Evolutionary conservation across 768 basidiomycete genomes (phyloP).

Genomic region (Sarcodon sp.): DNA sequence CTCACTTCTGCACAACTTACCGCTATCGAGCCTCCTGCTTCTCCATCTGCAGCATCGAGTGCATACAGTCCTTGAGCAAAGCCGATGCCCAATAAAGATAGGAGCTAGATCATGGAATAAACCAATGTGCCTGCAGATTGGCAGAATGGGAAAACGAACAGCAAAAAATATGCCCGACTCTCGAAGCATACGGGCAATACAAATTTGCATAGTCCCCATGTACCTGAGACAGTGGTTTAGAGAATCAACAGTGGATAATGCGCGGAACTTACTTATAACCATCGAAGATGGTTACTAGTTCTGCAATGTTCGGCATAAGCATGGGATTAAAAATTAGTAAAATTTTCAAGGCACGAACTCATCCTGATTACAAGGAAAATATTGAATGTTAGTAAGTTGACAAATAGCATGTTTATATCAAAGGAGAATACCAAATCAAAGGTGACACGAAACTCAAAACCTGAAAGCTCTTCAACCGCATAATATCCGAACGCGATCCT

Average conservation of each 20-base stretch:
- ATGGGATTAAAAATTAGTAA: not conserved
- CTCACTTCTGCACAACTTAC: constrained; percentile 21
- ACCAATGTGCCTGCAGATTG: not conserved
- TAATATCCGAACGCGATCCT: constrained; percentile 16
- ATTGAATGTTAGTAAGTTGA: not conserved
- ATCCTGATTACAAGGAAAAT: constrained; percentile 36
- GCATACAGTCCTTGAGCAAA: constrained; percentile 85
- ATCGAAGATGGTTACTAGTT: constrained; percentile 70
- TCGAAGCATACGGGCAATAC: constrained; percentile 83
- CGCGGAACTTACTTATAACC: constrained; percentile 53
- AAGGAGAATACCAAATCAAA: constrained; percentile 60
- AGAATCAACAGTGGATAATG: not conserved
- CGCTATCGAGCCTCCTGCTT: constrained; percentile 33
- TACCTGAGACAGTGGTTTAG: constrained; percentile 29
- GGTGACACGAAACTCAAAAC: constrained; percentile 81
- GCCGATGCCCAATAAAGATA: constrained; percentile 73
- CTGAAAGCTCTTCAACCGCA: constrained; percentile 62
- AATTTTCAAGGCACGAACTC: constrained; percentile 36
- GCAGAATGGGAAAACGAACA: constrained; percentile 24
- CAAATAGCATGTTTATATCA: not conserved
- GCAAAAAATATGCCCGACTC: constrained; percentile 90
- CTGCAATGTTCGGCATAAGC: constrained; percentile 21
- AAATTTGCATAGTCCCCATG: constrained; percentile 90
- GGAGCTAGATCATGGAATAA: constrained; percentile 29
- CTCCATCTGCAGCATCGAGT: constrained; percentile 82